Conservation (phyloP, 2,329 filamentous ascomycete genomes). For the Penicillium sp. region DNA sequence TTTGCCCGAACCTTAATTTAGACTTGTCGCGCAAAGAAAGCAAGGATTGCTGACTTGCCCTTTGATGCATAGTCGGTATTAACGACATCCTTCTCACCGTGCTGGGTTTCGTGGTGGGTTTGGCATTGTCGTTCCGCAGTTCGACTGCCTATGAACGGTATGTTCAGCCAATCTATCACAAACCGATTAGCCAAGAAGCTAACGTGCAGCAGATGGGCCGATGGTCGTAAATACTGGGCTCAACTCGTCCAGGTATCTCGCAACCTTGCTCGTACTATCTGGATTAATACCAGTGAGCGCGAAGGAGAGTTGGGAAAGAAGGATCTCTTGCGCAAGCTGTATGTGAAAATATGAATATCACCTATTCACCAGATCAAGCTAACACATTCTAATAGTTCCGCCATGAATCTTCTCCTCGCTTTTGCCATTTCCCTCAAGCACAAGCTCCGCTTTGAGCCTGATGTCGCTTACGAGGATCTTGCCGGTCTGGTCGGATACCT, state of each 20-base stretch:
- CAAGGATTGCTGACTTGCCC: neutral
- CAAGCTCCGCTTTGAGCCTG: slow-evolving; percentile 80
- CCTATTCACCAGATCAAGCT: slow-evolving; percentile 4
- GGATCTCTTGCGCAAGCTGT: slow-evolving; percentile 68
- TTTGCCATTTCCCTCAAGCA: slow-evolving; percentile 78
- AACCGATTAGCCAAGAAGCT: neutral
- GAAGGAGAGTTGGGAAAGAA: slow-evolving; percentile 61
- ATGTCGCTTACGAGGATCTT: slow-evolving; percentile 74
- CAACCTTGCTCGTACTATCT: slow-evolving; percentile 70
- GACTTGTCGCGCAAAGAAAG: neutral
- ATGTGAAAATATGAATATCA: slow-evolving; percentile 14
- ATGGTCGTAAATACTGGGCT: slow-evolving; percentile 66
- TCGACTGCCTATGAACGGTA: slow-evolving; percentile 74
- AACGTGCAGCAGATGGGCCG: slow-evolving; percentile 48
- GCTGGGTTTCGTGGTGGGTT: slow-evolving; percentile 77
- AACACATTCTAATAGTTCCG: slow-evolving; percentile 45
- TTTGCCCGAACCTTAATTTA: neutral
- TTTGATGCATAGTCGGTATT: slow-evolving; percentile 51
- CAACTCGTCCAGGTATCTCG: slow-evolving; percentile 58
- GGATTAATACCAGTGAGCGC: slow-evolving; percentile 72
- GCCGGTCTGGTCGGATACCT: slow-evolving; percentile 70
- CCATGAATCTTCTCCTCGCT: slow-evolving; percentile 75
- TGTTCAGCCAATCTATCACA: neutral
- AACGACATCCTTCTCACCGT: slow-evolving; percentile 72
- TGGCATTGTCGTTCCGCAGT: slow-evolving; percentile 73